These are phyloP conservation scores for Botrytis elliptica DNA, from an alignment of 2,329 filamentous ascomycete genomes.

Conservation along the genomic window DNA sequence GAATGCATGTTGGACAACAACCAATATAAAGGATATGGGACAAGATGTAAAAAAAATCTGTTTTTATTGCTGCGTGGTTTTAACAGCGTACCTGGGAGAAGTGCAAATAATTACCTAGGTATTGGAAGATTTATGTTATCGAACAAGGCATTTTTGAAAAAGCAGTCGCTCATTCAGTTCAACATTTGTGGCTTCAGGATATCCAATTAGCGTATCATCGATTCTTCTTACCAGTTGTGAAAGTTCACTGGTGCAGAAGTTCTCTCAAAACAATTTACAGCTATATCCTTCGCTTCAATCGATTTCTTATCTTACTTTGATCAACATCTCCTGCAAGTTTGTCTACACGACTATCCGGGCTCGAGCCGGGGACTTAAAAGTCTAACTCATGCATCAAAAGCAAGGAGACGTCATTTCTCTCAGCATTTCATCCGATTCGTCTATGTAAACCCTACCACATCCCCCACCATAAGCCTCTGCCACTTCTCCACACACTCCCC, in stretches of 20 bases:
- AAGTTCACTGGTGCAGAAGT: too few species aligned
- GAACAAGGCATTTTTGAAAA: not conserved
- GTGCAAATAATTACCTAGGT: not conserved
- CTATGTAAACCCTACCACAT: slow-evolving; percentile 43
- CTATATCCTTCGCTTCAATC: not conserved
- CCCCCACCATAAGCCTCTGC: slow-evolving; percentile 72
- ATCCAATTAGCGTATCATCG: not conserved
- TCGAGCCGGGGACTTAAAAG: not conserved
- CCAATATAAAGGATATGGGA: not conserved
- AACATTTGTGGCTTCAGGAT: not conserved
- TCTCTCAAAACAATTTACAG: not conserved
- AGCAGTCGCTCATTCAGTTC: not conserved
- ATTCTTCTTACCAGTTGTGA: not conserved
- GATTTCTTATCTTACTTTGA: not conserved
- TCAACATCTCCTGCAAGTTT: not conserved
- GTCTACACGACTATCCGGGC: not conserved
- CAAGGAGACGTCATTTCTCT: not conserved
- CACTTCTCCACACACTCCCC: slow-evolving; percentile 81
- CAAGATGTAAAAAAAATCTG: not conserved
- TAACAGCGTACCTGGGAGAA: not conserved
- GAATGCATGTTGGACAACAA: not conserved
- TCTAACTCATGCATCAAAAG: not conserved
- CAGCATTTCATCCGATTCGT: not conserved
- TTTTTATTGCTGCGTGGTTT: not conserved
- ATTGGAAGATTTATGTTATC: not conserved